These are phyloP conservation scores for Biancaea sappan DNA, from an alignment of 306 rosid species.

Conservation along the genomic window DNA sequence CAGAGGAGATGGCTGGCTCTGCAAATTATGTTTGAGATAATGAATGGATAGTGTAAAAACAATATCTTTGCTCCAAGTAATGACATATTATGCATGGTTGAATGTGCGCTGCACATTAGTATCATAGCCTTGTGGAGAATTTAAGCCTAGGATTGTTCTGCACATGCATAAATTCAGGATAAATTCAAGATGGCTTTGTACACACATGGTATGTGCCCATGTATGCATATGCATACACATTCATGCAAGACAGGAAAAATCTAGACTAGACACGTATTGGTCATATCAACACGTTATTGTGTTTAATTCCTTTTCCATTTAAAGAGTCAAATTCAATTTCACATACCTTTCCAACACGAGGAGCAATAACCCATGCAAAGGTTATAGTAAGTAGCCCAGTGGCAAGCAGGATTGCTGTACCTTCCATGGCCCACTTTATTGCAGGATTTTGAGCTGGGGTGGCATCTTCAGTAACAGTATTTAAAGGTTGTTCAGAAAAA, in stretches of 20 bases:
- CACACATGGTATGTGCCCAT: too few relatives aligned
- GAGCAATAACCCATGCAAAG: conserved; percentile 90
- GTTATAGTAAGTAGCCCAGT: conserved; percentile 90
- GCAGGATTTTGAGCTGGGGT: conserved; percentile 65
- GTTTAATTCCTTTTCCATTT: not conserved
- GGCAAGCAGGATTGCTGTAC: conserved; percentile 88
- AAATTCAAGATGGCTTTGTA: too few relatives aligned
- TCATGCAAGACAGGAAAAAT: conserved; percentile 15
- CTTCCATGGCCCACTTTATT: conserved; percentile 88
- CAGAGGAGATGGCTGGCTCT: not conserved
- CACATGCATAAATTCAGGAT: not conserved
- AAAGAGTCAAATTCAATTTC: conserved; percentile 16
- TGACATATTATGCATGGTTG: not conserved
- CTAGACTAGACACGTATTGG: conserved; percentile 4
- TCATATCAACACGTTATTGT: conserved; percentile 2
- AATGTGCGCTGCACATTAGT: not conserved
- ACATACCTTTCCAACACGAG: conserved; percentile 89
- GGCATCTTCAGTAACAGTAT: conserved; percentile 55
- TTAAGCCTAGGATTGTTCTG: not conserved
- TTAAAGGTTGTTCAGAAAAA: conserved; percentile 61
- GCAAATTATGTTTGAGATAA: not conserved
- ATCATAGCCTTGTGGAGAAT: not conserved
- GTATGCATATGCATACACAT: not conserved
- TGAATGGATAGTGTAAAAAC: not conserved
- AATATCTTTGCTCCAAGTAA: not conserved